Conservation (phyloP, 805 yeast genomes). For the Saccharomycopsis microspora region DNA sequence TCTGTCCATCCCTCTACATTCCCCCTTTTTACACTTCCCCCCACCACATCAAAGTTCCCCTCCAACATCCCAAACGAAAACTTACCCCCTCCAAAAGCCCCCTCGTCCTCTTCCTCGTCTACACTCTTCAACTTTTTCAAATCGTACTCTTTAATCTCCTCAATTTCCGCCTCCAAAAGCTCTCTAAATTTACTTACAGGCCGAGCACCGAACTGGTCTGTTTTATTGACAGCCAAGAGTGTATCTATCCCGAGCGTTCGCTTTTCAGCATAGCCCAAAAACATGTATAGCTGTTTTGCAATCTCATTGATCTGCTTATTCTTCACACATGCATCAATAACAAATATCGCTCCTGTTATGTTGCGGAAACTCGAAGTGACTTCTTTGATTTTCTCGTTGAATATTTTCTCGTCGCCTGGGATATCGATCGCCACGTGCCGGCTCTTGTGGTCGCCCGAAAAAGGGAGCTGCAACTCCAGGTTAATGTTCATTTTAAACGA, state of each 20-base stretch:
- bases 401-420: slow-evolving; percentile 82
- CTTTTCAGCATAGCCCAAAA: slow-evolving; percentile 51
- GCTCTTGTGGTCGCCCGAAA: slow-evolving; percentile 25
- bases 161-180: slow-evolving; percentile 43
- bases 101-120: slow-evolving; percentile 23
- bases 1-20: slow-evolving; percentile 52
- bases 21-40: slow-evolving; percentile 59
- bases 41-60: slow-evolving; percentile 56
- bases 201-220: slow-evolving; percentile 74
- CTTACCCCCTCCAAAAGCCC: slow-evolving; percentile 26
- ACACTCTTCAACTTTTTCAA: slow-evolving; percentile 23
- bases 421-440: slow-evolving; percentile 54
- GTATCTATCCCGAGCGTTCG: slow-evolving; percentile 59
- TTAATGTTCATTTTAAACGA: slow-evolving; percentile 38
- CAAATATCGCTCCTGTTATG: slow-evolving; percentile 57
- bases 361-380: slow-evolving; percentile 31
- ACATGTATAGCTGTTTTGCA: slow-evolving; percentile 46
- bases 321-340: slow-evolving; percentile 65
- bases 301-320: slow-evolving; percentile 37
- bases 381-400: slow-evolving; percentile 39
- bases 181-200: slow-evolving; percentile 51
- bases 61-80: slow-evolving; percentile 64
- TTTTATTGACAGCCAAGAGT: slow-evolving; percentile 73
- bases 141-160: slow-evolving; percentile 25
- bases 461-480: slow-evolving; percentile 29